phyloP scores from a whole-genome alignment of 1,139 yeast genomes.

The Lodderomyces pseudojiufengensis region DNA sequence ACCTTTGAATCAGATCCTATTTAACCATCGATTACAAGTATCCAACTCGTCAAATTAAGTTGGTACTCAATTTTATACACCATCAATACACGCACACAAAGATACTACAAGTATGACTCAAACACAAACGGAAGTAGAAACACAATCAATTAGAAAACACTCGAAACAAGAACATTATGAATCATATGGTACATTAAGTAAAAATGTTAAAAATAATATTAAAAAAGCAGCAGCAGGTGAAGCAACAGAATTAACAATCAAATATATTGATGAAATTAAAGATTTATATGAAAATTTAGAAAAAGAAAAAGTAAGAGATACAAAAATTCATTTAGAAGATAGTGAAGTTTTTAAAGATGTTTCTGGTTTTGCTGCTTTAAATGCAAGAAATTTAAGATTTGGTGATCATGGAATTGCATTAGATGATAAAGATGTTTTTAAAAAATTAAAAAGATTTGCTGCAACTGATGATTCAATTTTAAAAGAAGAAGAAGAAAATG shows the following conservation, averaged over 20 bases:
- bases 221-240: conserved; percentile 35
- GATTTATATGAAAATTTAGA: conserved; percentile 28
- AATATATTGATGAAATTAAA: conserved; percentile 28
- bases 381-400: conserved; percentile 55
- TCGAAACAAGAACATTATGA: conserved; percentile 19
- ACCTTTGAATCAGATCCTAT: too few relatives aligned
- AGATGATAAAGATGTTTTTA: conserved; percentile 44
- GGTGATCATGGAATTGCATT: conserved; percentile 52
- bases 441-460: conserved; percentile 36
- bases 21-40: too few relatives aligned
- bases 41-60: too few relatives aligned
- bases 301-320: conserved; percentile 25
- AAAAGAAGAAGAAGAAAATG: conserved; percentile 10
- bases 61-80: too few relatives aligned
- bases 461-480: conserved; percentile 17
- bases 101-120: background rate
- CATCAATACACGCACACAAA: too few relatives aligned
- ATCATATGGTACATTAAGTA: conserved; percentile 25
- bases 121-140: conserved; percentile 1
- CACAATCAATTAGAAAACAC: conserved; percentile 4
- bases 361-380: conserved; percentile 41
- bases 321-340: conserved; percentile 26
- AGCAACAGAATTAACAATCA: conserved; percentile 26
- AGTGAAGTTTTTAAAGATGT: conserved; percentile 41
- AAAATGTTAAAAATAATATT: conserved; percentile 18